Conservation (phyloP, 2,329 filamentous ascomycete species). For the Sporothrix brunneoviolacea region DNA sequence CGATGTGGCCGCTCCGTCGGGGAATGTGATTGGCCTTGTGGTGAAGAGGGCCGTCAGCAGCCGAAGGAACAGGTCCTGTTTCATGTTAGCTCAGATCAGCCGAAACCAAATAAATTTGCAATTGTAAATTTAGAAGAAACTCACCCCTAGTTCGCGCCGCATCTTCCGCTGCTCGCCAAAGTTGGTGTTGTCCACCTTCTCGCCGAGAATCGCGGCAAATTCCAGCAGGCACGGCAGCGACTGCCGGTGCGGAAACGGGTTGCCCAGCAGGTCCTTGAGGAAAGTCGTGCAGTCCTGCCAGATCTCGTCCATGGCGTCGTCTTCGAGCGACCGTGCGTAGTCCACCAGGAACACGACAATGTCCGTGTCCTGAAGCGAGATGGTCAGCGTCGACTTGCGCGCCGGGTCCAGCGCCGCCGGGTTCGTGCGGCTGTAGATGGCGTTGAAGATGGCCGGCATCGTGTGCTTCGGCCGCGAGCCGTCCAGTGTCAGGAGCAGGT, state of each 20-base stretch:
- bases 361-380: slow-evolving; percentile 74
- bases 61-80: slow-evolving; percentile 78
- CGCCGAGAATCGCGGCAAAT: slow-evolving; percentile 81
- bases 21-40: slow-evolving; percentile 69
- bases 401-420: slow-evolving; percentile 69
- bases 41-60: slow-evolving; percentile 92
- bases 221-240: slow-evolving; percentile 79
- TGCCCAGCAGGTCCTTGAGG: slow-evolving; percentile 79
- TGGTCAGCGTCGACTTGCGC: slow-evolving; percentile 81
- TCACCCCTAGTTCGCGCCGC: slow-evolving; percentile 78
- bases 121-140: slow-evolving; percentile 28
- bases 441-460: slow-evolving; percentile 90
- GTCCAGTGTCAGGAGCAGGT: slow-evolving; percentile 82
- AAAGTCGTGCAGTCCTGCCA: slow-evolving; percentile 94
- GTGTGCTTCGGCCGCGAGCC: slow-evolving; percentile 86
- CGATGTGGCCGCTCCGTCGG: slow-evolving; percentile 40
- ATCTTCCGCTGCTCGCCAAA: slow-evolving; percentile 92
- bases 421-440: slow-evolving; percentile 91
- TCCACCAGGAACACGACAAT: slow-evolving; percentile 84
- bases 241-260: slow-evolving; percentile 91
- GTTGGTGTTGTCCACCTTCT: slow-evolving; percentile 96
- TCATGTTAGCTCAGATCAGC: slow-evolving; percentile 19
- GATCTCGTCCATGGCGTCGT: slow-evolving; percentile 97
- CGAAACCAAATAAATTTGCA: background rate
- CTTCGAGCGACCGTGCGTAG: slow-evolving; percentile 83